A percentile compares a stretch with the other conserved stretches of the same genome.
These are phyloP conservation scores for Taiwanofungus camphoratus DNA, from an alignment of 1,284 basidiomycete genomes.

Conservation along the genomic window DNA sequence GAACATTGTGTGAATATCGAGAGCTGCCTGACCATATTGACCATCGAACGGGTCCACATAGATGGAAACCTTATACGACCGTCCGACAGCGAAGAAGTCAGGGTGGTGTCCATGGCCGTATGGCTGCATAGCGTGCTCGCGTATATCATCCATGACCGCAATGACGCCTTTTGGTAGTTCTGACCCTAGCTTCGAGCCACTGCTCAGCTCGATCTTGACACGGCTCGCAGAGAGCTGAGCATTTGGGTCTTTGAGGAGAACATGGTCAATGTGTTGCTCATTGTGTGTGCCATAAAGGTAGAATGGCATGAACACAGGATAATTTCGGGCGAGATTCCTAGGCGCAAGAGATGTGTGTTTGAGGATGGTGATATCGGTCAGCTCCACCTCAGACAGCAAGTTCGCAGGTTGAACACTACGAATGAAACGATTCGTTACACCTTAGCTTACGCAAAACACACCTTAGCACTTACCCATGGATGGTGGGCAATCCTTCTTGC, in stretches of 20 bases:
- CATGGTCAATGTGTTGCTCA: slow-evolving; percentile 35
- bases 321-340: slow-evolving; percentile 23
- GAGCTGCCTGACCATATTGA: neutral
- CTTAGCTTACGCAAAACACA: neutral
- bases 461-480: slow-evolving; percentile 5
- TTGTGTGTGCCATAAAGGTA: slow-evolving; percentile 33
- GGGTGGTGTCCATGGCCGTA: neutral
- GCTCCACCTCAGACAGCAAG: slow-evolving; percentile 6
- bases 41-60: neutral
- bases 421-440: neutral
- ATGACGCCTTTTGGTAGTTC: neutral
- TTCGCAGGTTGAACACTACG: neutral
- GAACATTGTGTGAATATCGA: neutral
- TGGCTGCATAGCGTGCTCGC: neutral
- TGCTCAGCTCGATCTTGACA: slow-evolving; percentile 19
- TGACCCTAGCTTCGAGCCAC: neutral
- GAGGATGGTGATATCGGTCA: slow-evolving; percentile 30
- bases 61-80: slow-evolving; percentile 1
- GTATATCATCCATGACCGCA: neutral
- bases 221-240: slow-evolving; percentile 31
- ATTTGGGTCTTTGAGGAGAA: slow-evolving; percentile 34
- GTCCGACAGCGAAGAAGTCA: neutral
- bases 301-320: slow-evolving; percentile 34
- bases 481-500: slow-evolving; percentile 1
- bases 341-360: slow-evolving; percentile 24